Percentiles rank a stretch among this genome's conserved stretches.
Conservation (phyloP, 2,329 filamentous ascomycete species). For the Colletotrichum sp. region DNA sequence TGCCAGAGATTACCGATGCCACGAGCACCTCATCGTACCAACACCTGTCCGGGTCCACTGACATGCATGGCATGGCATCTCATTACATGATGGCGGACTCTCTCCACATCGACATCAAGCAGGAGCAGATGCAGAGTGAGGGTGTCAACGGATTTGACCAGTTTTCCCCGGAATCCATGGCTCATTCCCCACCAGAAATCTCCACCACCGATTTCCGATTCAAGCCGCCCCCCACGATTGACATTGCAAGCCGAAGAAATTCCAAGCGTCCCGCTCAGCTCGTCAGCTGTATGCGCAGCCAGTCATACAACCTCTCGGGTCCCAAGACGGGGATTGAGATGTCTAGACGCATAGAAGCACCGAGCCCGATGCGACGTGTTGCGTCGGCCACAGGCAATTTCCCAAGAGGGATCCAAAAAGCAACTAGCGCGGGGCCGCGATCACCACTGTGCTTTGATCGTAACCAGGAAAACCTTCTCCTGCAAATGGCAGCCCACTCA, state of each 20-base stretch:
- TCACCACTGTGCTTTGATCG: constrained; percentile 51
- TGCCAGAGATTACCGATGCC: constrained; percentile 1
- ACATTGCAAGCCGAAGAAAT: constrained; percentile 60
- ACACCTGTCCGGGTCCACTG: neutral
- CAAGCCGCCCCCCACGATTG: constrained; percentile 55
- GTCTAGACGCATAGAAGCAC: constrained; percentile 47
- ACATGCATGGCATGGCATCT: neutral
- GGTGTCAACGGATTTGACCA: constrained; percentile 24
- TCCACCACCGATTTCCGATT: constrained; percentile 39
- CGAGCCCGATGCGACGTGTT: constrained; percentile 58
- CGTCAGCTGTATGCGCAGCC: constrained; percentile 50
- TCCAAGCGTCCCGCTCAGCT: constrained; percentile 54
- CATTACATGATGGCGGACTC: constrained; percentile 6
- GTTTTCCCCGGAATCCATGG: constrained; percentile 34
- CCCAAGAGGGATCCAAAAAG: constrained; percentile 47
- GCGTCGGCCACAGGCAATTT: constrained; percentile 53
- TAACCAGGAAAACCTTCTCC: constrained; percentile 49
- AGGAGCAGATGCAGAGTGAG: constrained; percentile 18
- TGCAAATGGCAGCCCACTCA: constrained; percentile 42
- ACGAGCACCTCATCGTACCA: constrained; percentile 17
- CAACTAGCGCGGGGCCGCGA: constrained; percentile 37
- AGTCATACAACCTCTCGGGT: constrained; percentile 38
- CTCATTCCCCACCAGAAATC: constrained; percentile 29
- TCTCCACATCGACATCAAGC: constrained; percentile 22
- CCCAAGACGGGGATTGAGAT: constrained; percentile 56